Evolutionary conservation across 306 rosid species (phyloP), one percentile per base, ranked within the genome.

Genomic region (Oxytropis ochrocephala): DNA sequence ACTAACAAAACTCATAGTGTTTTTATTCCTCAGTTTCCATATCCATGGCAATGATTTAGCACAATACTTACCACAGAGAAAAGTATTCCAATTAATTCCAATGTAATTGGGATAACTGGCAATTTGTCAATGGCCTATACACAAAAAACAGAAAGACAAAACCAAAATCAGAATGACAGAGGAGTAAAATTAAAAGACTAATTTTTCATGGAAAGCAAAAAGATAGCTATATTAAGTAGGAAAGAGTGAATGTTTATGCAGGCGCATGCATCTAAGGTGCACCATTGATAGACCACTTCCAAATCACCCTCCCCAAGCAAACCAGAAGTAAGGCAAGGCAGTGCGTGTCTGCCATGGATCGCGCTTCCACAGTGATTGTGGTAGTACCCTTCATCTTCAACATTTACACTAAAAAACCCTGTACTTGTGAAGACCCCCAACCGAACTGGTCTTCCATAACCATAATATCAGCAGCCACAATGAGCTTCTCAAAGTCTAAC

Each of bases 71-170:
- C 98, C 58, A 80, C 69, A 59, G 97, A 85, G 79, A 80, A 91
- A 53, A 88, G 59, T 51, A 87, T 81, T 68, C 98, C 98, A 24
- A 93, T 81, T 30, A 93, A 41, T 81, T 93, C 98, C 35, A 93
- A 72, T 9, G 72, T 75, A 59, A 70, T 42, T 46, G 97, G 94
- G 77, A 93, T 29, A 55, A 93, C 38, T 6, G 96, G 96, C 76
- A 91, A 83, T 82, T 66, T 86, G 83, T 91, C 97, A 66, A 91
- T 54, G 55, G 93, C 88, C 97, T 91, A 66, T 46, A n/a, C 47
- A 68, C 14, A 55, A 65, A 59, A 78, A 48, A 64, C 66, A 48
- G 35, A 51, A 58, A 66, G 42, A 61, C 38, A 33, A 33, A 53
- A 58, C 12, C 52, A 52, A 49, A 70, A 75, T 46, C 59, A 70